Base-by-base conservation (phyloP, 495 filamentous ascomycete genomes). In the Aspergillus steynii region DNA sequence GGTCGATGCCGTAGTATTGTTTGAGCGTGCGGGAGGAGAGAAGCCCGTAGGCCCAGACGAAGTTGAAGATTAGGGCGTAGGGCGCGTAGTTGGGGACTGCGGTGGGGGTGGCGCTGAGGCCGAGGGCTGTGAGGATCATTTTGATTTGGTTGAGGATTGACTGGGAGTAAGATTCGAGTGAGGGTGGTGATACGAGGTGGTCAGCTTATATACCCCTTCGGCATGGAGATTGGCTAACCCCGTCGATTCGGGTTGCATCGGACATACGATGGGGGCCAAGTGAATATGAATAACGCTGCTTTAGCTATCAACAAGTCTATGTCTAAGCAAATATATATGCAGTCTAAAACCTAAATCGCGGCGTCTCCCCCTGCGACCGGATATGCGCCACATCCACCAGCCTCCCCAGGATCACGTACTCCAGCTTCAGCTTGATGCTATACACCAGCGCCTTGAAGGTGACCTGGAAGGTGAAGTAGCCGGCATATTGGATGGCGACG, bases 401-500 rank as follows among this genome's bases (percentile, higher is more conserved):
- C 5, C 61, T 28, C 0, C 61, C 55, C 27, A 86, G 70, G 42
- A 86, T 76, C 51, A 70, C 71, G 60, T 82, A 81, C 66, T 87
- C 83, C 31, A 84, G 62, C 59, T 83, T 84, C 55, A 87, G 71
- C 67, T 87, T 87, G 59, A 86, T 64, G 63, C 82, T 82, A 65
- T 85, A 86, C 4, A 79, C 72, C 49, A 81, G 65, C 8, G 72
- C 71, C 61, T 86, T 86, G 63, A 80, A 74, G 29, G 76, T 75
- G 31, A 80, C 79, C 66, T 86, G 75, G 29, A 85, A 69, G 26
- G 77, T 70, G 55, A 78, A 82, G 45, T 71, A 57, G 12, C 75
- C 70, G 2, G 77, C 62, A 64, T 76, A 83, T 59, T 86, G 78
- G 34, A 75, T 59, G 8, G 61, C 69, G 6, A 86, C 67, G 3